Base-by-base conservation (phyloP, 257 asterid species). In the Oldenlandia corymbosa region DNA sequence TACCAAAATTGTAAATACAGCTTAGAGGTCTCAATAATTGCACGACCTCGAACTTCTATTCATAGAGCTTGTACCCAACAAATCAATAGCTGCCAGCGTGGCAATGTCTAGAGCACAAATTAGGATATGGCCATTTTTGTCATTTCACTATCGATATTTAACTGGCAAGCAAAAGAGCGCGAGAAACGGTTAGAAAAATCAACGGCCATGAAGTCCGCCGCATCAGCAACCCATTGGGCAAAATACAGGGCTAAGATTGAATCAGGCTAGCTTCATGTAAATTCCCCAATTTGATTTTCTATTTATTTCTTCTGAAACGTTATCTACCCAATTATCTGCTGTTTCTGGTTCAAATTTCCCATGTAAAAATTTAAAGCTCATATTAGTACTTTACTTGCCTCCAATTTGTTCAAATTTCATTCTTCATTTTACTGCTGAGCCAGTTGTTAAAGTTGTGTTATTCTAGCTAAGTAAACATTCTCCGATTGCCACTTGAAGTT, bases 261-360 rank as follows among this genome's bases (percentile, higher is more conserved):
- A n/a, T n/a, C n/a, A n/a, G n/a, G n/a, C n/a, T n/a, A 18, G 71
- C 75, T 62, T 64, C 71, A 65, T 71, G 75, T 71, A 77, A 57
- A 52, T 24, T 6, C 68, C 77, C 46, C 18, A 41, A 17, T 46
- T 60, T 60, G 77, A 51, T 62, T 76, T 67, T n/a, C n/a, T n/a
- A n/a, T n/a, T n/a, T 69, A 60, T 80, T 72, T 49, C 7, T 39
- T 73, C 82, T 78, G 86, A n/a, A 70, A 85, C 91, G 66, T 73
- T 76, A 81, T 84, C 84, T 62, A 45, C 57, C 80, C 68, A 60
- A 75, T n/a, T 74, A 85, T 81, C 95, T 75, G 48, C 28, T 72
- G 66, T 74, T 60, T 75, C 81, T 78, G 75, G 75, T 67, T 71
- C 75, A 39, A 34, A 59, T 7, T 49, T 37, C 13, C 59, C 47